Base-by-base conservation (phyloP, 805 yeast genomes). In the Cyberlindnera galapagoensis region DNA sequence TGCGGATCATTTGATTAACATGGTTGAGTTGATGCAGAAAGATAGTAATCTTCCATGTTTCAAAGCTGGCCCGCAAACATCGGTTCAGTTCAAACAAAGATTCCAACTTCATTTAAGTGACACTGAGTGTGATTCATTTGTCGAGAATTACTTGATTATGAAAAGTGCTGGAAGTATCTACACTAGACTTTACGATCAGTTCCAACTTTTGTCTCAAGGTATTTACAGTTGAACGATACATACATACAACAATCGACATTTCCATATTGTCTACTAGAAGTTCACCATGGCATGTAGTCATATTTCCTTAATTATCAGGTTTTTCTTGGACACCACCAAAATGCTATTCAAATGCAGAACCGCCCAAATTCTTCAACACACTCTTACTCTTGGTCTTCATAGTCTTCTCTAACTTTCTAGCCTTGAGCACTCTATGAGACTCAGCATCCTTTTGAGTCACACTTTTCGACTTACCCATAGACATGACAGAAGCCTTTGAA, bases 11-110 rank as follows among this genome's bases (percentile, higher is more conserved):
- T 61, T 92, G 17, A 69, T 90, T 1, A 73, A 79, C 18, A 72
- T 92, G 69, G 95, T 94, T 35, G 95, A 87, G 42, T 65, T 92
- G 44, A 92, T 92, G 98, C 94, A 84, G 51, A 80, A 78, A 44
- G 96, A 90, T 43, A 86, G 95, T 7, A 69, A 67, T 29, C 67
- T 90, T 33, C 97, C 98, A 1, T 92, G 98, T 52, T 92, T 92
- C 63, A 80, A 76, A 37, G 83, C 81, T 25, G 96, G 97, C 0
- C 83, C 74, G 7, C 77, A 81, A 31, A 88, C 97, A 0, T 77
- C 92, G 31, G 74, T 75, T 11, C 77, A 81, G 36, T 59, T 92
- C 39, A 71, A 74, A 34, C 96, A 87, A 54, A 67, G 98, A 49
- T 73, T 88, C 44, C 95, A 85, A 52, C 57, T 83, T 10, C 81